These are phyloP conservation scores for Kernera saxatilis DNA, from an alignment of 345 rosid species.

Conservation along the genomic window DNA sequence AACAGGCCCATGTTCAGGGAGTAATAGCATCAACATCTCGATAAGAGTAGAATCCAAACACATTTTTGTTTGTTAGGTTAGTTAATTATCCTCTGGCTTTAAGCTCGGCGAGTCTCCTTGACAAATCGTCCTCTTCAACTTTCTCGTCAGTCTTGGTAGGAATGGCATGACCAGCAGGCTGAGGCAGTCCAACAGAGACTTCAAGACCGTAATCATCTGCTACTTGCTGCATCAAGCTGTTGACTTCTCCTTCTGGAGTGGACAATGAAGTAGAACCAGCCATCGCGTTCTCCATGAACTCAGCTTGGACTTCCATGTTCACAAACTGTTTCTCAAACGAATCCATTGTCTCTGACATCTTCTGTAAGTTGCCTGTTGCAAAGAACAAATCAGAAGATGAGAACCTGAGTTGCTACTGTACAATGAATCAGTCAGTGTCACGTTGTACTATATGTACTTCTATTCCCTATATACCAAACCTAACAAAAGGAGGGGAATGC, in stretches of 20 bases:
- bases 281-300: conserved; percentile 92
- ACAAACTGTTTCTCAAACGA: conserved; percentile 92
- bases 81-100: conserved; percentile 63
- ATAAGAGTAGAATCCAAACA: background rate
- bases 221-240: conserved; percentile 96
- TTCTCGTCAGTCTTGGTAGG: conserved; percentile 62
- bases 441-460: too few species aligned
- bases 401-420: background rate
- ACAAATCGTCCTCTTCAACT: conserved; percentile 80
- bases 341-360: conserved; percentile 98
- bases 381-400: background rate
- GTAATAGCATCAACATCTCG: background rate
- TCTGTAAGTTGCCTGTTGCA: conserved; percentile 81
- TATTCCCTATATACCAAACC: too few species aligned
- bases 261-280: conserved; percentile 95
- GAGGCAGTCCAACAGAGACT: conserved; percentile 93
- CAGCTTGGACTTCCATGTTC: conserved; percentile 97
- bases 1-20: background rate
- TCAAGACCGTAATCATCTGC: conserved; percentile 95
- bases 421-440: background rate
- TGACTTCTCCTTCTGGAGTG: conserved; percentile 93
- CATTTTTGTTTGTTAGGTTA: background rate
- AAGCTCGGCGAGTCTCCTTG: conserved; percentile 90
- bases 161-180: conserved; percentile 82
- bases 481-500: background rate